Evolutionary conservation across 805 yeast genomes (phyloP).

Genomic region (Suhomyces pyralidae): DNA sequence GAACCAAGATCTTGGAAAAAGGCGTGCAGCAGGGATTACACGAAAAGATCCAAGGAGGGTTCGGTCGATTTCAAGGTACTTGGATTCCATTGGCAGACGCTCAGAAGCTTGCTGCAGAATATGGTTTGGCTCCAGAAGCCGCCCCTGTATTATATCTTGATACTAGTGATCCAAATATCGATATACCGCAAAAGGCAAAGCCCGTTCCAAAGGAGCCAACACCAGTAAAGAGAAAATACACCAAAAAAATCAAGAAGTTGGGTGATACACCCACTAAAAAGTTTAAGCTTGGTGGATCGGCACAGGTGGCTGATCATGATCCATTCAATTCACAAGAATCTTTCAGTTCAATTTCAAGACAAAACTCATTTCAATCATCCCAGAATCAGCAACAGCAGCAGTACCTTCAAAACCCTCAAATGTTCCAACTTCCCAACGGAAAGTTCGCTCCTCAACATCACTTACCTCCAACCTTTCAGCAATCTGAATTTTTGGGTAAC

Average conservation of each 20-base stretch:
- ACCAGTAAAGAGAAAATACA: slow-evolving; percentile 41
- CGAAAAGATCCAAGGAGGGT: slow-evolving; percentile 96
- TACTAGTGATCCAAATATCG: slow-evolving; percentile 31
- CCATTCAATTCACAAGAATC: slow-evolving; percentile 18
- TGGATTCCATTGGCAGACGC: slow-evolving; percentile 91
- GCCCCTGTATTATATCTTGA: slow-evolving; percentile 44
- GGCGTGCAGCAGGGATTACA: slow-evolving; percentile 90
- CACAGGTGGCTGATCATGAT: slow-evolving; percentile 10
- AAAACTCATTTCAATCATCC: slow-evolving; percentile 9
- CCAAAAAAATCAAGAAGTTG: slow-evolving; percentile 51
- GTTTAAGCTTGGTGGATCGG: slow-evolving; percentile 21
- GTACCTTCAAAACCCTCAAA: slow-evolving; percentile 53
- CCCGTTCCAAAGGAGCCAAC: slow-evolving; percentile 37
- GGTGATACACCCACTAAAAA: slow-evolving; percentile 56
- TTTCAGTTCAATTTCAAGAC: slow-evolving; percentile 11
- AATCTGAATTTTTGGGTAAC: slow-evolving; percentile 18
- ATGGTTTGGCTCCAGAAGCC: slow-evolving; percentile 36
- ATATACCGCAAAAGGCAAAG: slow-evolving; percentile 35
- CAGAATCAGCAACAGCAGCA: slow-evolving; percentile 52
- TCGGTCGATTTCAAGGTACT: slow-evolving; percentile 95
- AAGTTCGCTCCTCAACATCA: slow-evolving; percentile 18
- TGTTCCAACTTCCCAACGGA: slow-evolving; percentile 3
- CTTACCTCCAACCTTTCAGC: slow-evolving; percentile 22
- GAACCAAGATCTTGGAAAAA: slow-evolving; percentile 87
- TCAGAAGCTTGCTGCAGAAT: slow-evolving; percentile 35